These are phyloP conservation scores for Globisporangium yorkense DNA, from an alignment of 352 stramenopile species.

Conservation along the genomic window DNA sequence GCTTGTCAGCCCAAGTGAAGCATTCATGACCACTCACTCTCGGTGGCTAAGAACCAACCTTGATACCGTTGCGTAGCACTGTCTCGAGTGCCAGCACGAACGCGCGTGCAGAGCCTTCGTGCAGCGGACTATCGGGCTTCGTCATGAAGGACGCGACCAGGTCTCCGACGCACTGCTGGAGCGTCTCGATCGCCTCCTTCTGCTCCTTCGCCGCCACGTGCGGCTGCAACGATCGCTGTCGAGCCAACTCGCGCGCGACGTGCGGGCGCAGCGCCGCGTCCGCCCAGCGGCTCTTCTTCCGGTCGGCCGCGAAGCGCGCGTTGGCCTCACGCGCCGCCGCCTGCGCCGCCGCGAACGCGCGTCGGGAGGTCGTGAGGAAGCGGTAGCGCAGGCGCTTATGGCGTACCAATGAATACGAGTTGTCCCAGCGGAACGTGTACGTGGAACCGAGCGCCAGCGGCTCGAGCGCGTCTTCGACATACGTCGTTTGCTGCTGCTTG, in stretches of 20 bases:
- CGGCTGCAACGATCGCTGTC: slow-evolving; percentile 19
- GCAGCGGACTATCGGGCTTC: slow-evolving; percentile 58
- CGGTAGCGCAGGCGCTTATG: slow-evolving; percentile 63
- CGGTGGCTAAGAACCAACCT: slow-evolving; percentile 17
- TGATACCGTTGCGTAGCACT: slow-evolving; percentile 59
- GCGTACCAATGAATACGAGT: slow-evolving; percentile 68
- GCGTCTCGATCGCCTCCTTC: slow-evolving; percentile 17
- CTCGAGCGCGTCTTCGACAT: slow-evolving; percentile 31
- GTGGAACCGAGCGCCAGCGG: slow-evolving; percentile 21
- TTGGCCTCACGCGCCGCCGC: slow-evolving; percentile 39
- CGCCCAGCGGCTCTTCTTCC: slow-evolving; percentile 14
- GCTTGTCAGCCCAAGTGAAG: background rate
- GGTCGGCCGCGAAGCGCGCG: slow-evolving; percentile 11
- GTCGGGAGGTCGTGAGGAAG: slow-evolving; percentile 33
- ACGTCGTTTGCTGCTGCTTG: slow-evolving; percentile 8
- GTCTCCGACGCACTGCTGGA: slow-evolving; percentile 48
- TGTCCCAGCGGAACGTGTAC: slow-evolving; percentile 69
- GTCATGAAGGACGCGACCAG: slow-evolving; percentile 68
- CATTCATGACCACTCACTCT: background rate
- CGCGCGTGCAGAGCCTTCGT: slow-evolving; percentile 58
- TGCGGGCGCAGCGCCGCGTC: slow-evolving; percentile 24
- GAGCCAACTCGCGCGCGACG: slow-evolving; percentile 29
- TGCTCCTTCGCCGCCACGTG: slow-evolving; percentile 27
- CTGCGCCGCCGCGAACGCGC: slow-evolving; percentile 39
- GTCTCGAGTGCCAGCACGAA: slow-evolving; percentile 63